phyloP scores from a whole-genome alignment of 2,329 filamentous ascomycete genomes.

The Ceratocystis ficicola region DNA sequence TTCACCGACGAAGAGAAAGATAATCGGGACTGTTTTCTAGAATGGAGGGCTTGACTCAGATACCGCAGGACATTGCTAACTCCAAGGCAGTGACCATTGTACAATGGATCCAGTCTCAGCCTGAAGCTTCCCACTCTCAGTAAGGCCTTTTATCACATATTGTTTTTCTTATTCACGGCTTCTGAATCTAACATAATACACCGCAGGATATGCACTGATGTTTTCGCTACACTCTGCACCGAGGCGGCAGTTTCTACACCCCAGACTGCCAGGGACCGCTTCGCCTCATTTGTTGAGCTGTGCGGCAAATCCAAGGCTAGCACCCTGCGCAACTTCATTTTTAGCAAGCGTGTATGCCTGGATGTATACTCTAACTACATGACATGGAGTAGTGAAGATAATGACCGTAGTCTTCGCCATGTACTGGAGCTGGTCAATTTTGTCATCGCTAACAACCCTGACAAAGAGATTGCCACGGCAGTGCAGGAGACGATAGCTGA shows the following conservation, averaged over 20 bases:
- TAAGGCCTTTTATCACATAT: neutral
- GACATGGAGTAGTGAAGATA: constrained; percentile 55
- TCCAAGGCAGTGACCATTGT: constrained; percentile 20
- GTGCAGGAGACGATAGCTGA: constrained; percentile 39
- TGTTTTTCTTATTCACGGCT: neutral
- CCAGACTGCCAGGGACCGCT: constrained; percentile 18
- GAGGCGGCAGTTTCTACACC: constrained; percentile 19
- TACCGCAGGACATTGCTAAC: constrained; percentile 18
- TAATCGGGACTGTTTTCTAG: constrained; percentile 1
- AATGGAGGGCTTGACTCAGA: constrained; percentile 13
- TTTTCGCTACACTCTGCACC: constrained; percentile 45
- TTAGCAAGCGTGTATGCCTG: constrained; percentile 37
- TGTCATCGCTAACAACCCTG: constrained; percentile 40
- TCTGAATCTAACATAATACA: constrained; percentile 6
- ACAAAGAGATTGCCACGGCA: constrained; percentile 29
- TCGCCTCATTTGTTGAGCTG: constrained; percentile 42
- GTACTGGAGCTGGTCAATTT: constrained; percentile 46
- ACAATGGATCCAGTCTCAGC: constrained; percentile 23
- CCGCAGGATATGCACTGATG: constrained; percentile 31
- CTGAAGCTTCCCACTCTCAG: constrained; percentile 18
- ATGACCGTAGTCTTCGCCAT: constrained; percentile 51
- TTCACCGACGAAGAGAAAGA: neutral
- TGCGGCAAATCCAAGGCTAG: constrained; percentile 40
- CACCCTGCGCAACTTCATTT: constrained; percentile 39
- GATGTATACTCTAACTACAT: constrained; percentile 50